Percentiles rank a stretch among this genome's conserved stretches.
phyloP scores from a whole-genome alignment of 495 filamentous ascomycete genomes.

The Cladorrhinum samala region DNA sequence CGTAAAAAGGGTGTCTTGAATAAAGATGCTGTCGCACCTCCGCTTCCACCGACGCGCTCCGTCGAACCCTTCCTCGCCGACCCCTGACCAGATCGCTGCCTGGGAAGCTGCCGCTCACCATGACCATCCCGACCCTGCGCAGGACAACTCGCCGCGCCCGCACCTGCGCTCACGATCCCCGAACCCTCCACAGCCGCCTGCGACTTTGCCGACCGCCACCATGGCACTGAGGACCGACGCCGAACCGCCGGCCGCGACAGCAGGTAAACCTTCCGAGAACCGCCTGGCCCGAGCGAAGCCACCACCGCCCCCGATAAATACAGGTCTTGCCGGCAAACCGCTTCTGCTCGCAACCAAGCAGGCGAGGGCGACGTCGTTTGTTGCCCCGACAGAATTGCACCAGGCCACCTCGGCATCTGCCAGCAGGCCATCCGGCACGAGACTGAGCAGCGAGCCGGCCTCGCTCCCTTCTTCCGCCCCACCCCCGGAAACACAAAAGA shows the following conservation, averaged over 20 bases:
- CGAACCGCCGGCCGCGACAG: slow-evolving; percentile 15
- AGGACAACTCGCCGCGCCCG: slow-evolving; percentile 33
- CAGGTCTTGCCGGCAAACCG: slow-evolving; percentile 13
- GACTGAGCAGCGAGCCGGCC: slow-evolving; percentile 28
- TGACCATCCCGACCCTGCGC: slow-evolving; percentile 29
- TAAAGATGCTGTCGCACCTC: slow-evolving; percentile 47
- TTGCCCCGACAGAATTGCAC: slow-evolving; percentile 33
- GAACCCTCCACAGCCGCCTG: slow-evolving; percentile 20
- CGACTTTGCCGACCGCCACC: slow-evolving; percentile 13
- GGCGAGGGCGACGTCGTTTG: slow-evolving; percentile 34
- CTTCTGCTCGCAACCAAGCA: slow-evolving; percentile 20
- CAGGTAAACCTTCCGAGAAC: slow-evolving; percentile 15
- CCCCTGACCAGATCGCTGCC: slow-evolving; percentile 33
- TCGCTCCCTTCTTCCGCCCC: slow-evolving; percentile 56
- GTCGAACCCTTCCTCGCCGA: slow-evolving; percentile 47
- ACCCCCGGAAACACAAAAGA: slow-evolving; percentile 50
- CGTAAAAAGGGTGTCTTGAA: not conserved
- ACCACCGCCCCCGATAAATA: slow-evolving; percentile 29
- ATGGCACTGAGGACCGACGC: slow-evolving; percentile 32
- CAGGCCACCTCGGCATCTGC: slow-evolving; percentile 14
- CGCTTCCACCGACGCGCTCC: slow-evolving; percentile 49
- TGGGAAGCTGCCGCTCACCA: slow-evolving; percentile 34
- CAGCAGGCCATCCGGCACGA: not conserved
- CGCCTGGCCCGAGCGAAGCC: slow-evolving; percentile 23
- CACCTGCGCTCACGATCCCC: slow-evolving; percentile 37